phyloP scores from a whole-genome alignment of 768 basidiomycete genomes.

The Pleurotus giganteus region DNA sequence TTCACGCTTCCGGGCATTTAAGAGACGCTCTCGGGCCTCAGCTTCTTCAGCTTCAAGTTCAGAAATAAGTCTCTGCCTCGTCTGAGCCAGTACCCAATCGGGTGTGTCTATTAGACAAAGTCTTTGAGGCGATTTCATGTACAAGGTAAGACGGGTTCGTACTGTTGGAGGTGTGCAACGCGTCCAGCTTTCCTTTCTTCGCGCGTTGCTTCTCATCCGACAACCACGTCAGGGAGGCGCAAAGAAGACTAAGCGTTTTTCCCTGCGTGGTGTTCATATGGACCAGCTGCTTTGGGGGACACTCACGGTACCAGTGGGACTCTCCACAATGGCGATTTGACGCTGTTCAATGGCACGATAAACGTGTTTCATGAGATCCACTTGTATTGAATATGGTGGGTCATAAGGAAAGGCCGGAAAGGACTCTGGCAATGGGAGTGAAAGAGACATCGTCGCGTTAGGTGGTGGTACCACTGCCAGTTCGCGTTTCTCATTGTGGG shows the following conservation, averaged over 20 bases:
- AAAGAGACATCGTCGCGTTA: background rate
- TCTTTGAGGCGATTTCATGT: background rate
- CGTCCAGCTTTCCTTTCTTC: constrained; percentile 58
- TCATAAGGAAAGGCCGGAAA: constrained; percentile 86
- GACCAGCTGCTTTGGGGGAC: background rate
- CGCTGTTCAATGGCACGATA: constrained; percentile 75
- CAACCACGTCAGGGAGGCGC: constrained; percentile 74
- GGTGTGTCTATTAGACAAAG: constrained; percentile 39
- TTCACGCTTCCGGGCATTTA: constrained; percentile 62
- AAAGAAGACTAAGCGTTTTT: constrained; percentile 82
- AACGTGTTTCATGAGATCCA: constrained; percentile 84
- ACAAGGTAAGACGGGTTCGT: constrained; percentile 3
- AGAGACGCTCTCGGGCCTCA: constrained; percentile 61
- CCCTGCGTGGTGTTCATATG: constrained; percentile 46
- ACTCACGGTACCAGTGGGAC: constrained; percentile 84
- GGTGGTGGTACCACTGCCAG: background rate
- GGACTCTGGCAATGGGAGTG: constrained; percentile 48
- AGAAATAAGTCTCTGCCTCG: constrained; percentile 57
- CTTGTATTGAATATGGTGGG: constrained; percentile 82
- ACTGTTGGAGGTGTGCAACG: constrained; percentile 33
- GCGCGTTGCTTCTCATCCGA: constrained; percentile 68
- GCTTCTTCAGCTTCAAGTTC: constrained; percentile 67
- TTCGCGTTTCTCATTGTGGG: background rate
- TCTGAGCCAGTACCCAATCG: constrained; percentile 77
- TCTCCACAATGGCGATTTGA: constrained; percentile 82